Base-by-base conservation (phyloP, 2,329 filamentous ascomycete genomes). In the Aspergillus sclerotialis region DNA sequence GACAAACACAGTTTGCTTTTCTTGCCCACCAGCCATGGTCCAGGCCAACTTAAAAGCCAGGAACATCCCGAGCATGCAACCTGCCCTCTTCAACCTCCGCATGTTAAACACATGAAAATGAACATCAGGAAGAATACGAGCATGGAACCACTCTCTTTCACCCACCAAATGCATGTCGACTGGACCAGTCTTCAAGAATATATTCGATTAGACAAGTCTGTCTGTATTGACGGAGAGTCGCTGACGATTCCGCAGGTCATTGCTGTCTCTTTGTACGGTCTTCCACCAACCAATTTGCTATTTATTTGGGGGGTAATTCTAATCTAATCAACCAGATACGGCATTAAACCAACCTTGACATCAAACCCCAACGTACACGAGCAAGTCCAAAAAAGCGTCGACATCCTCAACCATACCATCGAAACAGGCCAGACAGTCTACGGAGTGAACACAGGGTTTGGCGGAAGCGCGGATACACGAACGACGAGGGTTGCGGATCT, bases 381-480 rank as follows among this genome's bases (percentile, higher is more conserved):
- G 19, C 19, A 10, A 10, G 19, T 23, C 19, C 19, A 23, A 10
- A 16, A 21, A 2, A 46, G 43, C 13, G 45, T 49, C 2, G 28
- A 41, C 1, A 11, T 42, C 4, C 36, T 49, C 2, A 24, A 37
- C 4, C 16, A 36, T 11, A 39, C 38, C 7, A 35, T 49, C 2
- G 29, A 35, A 1, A 19, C 31, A 8, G 45, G 41, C 4, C 33
- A 37, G 10, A 35, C 43, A 4, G 37, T 49, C 14, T 51, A 51
- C 30, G 76, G 76, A 8, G 75, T 81, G 28, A 82, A 78, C 42
- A 83, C 79, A 0, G 78, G 78, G 5, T 82, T 81, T 40, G 80
- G 79, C 5, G 79, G 78, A 16, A 79, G 71, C 33, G 80, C 80
- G n/a, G 74, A 81, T 47, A 67, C 70, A 0, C 67, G 76, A 3